Evolutionary conservation across 805 yeast genomes (phyloP).

Genomic region (Wickerhamiella brachini): DNA sequence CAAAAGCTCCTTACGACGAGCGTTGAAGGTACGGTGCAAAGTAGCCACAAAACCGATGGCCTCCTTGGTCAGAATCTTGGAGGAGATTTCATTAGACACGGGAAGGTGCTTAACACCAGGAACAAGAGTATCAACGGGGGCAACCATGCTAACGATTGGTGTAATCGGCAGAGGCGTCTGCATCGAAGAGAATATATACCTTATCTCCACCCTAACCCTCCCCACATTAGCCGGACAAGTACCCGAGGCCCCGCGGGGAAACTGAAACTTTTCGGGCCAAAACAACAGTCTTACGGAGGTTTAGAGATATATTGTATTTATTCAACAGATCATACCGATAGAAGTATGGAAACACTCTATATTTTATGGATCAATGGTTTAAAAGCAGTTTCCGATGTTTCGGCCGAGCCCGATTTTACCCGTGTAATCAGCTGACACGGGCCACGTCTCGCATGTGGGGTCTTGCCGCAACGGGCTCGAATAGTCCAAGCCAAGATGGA

Average conservation of each 20-base stretch:
- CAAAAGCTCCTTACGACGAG: conserved; percentile 40
- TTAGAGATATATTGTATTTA: no score
- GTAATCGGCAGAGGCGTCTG: neutral
- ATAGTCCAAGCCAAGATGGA: neutral
- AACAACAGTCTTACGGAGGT: neutral
- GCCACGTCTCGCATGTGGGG: neutral
- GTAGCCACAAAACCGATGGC: conserved; percentile 55
- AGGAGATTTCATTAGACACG: conserved; percentile 33
- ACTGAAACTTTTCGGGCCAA: neutral
- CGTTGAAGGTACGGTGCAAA: conserved; percentile 49
- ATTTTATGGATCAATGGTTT: neutral
- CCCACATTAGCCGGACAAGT: neutral
- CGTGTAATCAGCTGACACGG: neutral
- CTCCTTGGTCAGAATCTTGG: conserved; percentile 45
- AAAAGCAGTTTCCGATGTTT: neutral
- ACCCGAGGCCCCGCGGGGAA: neutral
- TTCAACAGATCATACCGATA: no score
- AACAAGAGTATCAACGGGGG: conserved; percentile 19
- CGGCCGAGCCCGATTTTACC: neutral
- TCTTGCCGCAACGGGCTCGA: neutral
- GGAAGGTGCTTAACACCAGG: conserved; percentile 45
- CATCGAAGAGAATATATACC: neutral
- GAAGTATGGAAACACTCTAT: no score
- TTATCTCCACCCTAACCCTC: conserved; percentile 1
- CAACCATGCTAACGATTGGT: conserved; percentile 14